Evolutionary conservation across 257 asterid species (phyloP), one percentile per base, ranked within the genome.

Genomic region (Ocimum tenuiflorum): DNA sequence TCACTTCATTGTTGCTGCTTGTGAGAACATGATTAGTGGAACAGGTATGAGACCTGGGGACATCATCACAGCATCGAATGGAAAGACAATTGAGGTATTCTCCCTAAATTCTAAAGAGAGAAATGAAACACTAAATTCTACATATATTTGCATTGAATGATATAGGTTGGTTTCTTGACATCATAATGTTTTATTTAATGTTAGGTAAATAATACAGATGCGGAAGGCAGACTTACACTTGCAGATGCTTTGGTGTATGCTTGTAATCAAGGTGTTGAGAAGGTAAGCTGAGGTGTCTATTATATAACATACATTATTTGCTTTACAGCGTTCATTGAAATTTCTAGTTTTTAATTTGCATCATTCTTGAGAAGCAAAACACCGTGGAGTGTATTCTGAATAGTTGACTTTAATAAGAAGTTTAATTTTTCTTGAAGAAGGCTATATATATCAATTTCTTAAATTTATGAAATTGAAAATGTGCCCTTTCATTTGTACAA

Each of bases 11-110:
- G 92, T 91, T 73, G 98, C 98, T 31, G 98, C 98, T 71, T 91
- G 98, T 72, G 98, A 88, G 76, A 91, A 91, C 78, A 91, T 91
- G 98, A 91, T 91, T 31, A 91, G 96, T 71, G 98, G 98, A 55
- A 86, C 96, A 14, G 98, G 98, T 31, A 91, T 91, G 95, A 79
- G 98, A 59, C 98, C 96, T 31, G 96, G 97, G 51, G 97, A 91
- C 62, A 65, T 91, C 11, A 39, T 91, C 78, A 91, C 97, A 11
- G 97, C 95, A 67, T 88, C 97, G 46, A 91, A 91, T 62, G 97
- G 96, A 43, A 91, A 91, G 79, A 91, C 97, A 8, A 88, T 91
- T 69, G 97, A 91, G 95, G 97, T 90, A 67, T 60, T 60, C 52
- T 41, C 24, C 19, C 13, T 23, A 43, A 29, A 33, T 15, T 24